phyloP scores from a whole-genome alignment of 345 rosid species.

The Toxicodendron radicans region DNA sequence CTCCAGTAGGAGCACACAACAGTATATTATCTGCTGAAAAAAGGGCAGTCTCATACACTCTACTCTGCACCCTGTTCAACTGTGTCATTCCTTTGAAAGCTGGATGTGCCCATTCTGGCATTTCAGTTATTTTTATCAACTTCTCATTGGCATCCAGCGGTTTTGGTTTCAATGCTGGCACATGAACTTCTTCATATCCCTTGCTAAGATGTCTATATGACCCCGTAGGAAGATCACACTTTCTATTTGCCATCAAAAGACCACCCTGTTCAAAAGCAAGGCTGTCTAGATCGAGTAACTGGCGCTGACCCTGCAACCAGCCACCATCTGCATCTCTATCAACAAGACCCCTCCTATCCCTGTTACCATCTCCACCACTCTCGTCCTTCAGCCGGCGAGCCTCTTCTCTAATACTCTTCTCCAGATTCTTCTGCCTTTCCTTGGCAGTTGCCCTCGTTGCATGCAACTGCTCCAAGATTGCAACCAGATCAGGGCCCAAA shows the following conservation, averaged over 20 bases:
- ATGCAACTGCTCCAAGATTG: slow-evolving; percentile 87
- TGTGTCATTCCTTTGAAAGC: slow-evolving; percentile 92
- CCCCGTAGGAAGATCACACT: slow-evolving; percentile 80
- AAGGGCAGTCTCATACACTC: slow-evolving; percentile 82
- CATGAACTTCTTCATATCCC: slow-evolving; percentile 95
- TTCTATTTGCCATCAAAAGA: slow-evolving; percentile 84
- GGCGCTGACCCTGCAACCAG: slow-evolving; percentile 83
- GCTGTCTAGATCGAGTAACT: slow-evolving; percentile 78
- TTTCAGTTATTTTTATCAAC: slow-evolving; percentile 72
- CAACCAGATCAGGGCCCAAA: slow-evolving; percentile 66
- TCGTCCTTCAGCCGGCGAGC: slow-evolving; percentile 88
- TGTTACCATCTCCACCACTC: slow-evolving; percentile 61
- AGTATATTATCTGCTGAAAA: slow-evolving; percentile 76
- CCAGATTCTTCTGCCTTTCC: slow-evolving; percentile 89
- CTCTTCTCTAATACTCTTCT: slow-evolving; percentile 94
- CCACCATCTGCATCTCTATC: slow-evolving; percentile 75
- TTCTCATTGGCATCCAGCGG: slow-evolving; percentile 59
- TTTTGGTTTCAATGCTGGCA: slow-evolving; percentile 71
- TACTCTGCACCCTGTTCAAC: slow-evolving; percentile 93
- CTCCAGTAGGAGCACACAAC: slow-evolving; percentile 97
- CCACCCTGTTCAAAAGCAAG: slow-evolving; percentile 88
- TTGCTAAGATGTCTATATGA: slow-evolving; percentile 61
- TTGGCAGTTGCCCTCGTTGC: slow-evolving; percentile 93
- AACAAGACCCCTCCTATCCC: slow-evolving; percentile 54
- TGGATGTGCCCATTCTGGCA: slow-evolving; percentile 94